Base-by-base conservation (phyloP, 768 basidiomycete species). In the Russula foetens region DNA sequence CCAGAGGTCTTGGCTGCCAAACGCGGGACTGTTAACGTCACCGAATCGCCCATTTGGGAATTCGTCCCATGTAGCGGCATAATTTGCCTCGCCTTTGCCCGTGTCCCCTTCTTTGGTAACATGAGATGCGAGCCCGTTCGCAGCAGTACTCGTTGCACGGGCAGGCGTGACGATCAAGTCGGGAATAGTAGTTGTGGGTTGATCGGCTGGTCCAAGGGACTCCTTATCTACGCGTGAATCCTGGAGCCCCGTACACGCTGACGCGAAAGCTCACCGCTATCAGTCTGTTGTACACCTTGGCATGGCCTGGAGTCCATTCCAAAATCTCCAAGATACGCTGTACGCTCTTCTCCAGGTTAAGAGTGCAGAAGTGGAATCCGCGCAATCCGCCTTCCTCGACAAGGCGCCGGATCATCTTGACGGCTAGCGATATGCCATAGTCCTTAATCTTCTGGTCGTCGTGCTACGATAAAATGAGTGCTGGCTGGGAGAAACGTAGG, bases 1-100 rank as follows among this genome's bases (percentile, higher is more conserved):
- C 88, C 90, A 93, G 2, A 79, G 86, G 62, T 85, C 86, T 67
- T 83, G 84, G 35, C 77, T 76, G 48, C 97, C 97, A 67, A 88
- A 99, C 0, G 97, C 97, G 23, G 97, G 97, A 75, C 92, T 96
- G 69, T 97, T 91, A 70, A 89, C 91, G 72, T 98, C 97, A 63
- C 97, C 97, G 71, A 98, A 98, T 11, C 97, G 87, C 38, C 97
- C 97, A 70, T 99, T 99, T 7, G 97, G 97, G 71, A 98, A 98
- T 69, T 99, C 97, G 67, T 93, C 91, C 91, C 91, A 93, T 21
- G 83, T 84, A 1, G 85, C 80, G 0, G 88, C 88, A 64, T 86
- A 81, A 67, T 87, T 90, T 7, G 86, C 74, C 63, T 91, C 90
- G 7, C 88, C 89, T 46, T 82, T 80, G 28, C 87, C 85, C 5